Conservation (phyloP, 768 basidiomycete species). For the Phlebiopsis gigantea region DNA sequence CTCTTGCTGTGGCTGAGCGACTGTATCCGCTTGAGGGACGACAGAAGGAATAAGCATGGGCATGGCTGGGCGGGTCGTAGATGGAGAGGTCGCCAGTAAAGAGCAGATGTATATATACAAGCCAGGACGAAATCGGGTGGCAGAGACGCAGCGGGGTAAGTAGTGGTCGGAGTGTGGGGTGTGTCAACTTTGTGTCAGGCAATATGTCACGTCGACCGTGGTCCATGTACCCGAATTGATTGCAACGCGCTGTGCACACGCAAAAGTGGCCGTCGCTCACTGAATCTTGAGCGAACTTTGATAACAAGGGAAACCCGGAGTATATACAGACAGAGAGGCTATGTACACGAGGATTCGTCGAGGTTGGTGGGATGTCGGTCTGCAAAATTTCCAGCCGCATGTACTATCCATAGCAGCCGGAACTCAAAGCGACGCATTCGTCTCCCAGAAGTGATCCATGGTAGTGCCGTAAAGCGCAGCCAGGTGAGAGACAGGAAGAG, state of each 20-base stretch:
- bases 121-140: not conserved
- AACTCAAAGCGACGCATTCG: conserved; percentile 71
- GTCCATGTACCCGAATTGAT: not conserved
- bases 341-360: conserved; percentile 9
- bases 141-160: not conserved
- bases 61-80: not conserved
- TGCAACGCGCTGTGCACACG: not conserved
- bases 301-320: conserved; percentile 4
- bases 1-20: conserved; percentile 16
- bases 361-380: conserved; percentile 48
- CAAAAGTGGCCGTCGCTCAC: not conserved
- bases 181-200: not conserved
- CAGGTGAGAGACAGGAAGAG: conserved; percentile 73
- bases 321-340: not conserved
- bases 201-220: not conserved
- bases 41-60: not conserved
- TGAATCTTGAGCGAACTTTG: not conserved
- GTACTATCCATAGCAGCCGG: conserved; percentile 45
- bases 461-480: conserved; percentile 26
- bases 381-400: conserved; percentile 78
- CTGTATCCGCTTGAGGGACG: not conserved
- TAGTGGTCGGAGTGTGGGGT: not conserved
- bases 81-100: not conserved
- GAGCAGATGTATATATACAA: not conserved
- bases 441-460: conserved; percentile 57